These are phyloP conservation scores for Globisporangium barbulae DNA, from an alignment of 352 stramenopile species.

Conservation along the genomic window DNA sequence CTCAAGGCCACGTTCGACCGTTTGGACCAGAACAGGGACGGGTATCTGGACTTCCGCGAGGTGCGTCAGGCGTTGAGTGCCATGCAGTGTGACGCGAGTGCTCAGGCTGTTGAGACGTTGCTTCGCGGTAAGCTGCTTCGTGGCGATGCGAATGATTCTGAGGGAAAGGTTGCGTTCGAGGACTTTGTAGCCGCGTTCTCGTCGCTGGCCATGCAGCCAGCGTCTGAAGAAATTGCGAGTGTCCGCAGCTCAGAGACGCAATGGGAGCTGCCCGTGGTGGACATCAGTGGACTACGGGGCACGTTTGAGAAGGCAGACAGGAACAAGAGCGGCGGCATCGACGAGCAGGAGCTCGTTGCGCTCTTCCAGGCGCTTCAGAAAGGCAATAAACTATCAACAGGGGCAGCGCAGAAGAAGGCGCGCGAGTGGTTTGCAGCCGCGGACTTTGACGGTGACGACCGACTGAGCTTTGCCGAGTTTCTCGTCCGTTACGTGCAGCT, in stretches of 20 bases:
- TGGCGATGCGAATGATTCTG: constrained; percentile 7
- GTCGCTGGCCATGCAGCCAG: constrained; percentile 41
- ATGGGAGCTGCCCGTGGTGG: constrained; percentile 30
- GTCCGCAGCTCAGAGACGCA: background rate
- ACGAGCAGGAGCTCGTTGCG: constrained; percentile 31
- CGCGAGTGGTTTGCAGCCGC: constrained; percentile 36
- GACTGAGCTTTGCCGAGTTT: constrained; percentile 62
- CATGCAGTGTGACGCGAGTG: constrained; percentile 30
- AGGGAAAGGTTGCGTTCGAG: constrained; percentile 43
- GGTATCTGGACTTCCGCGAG: constrained; percentile 48
- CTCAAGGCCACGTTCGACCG: constrained; percentile 72
- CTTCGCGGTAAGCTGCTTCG: constrained; percentile 29
- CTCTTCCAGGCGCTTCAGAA: constrained; percentile 37
- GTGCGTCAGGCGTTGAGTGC: constrained; percentile 37
- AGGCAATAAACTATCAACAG: constrained; percentile 12
- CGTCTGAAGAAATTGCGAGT: constrained; percentile 19
- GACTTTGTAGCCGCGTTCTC: constrained; percentile 60
- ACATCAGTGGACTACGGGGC: constrained; percentile 33
- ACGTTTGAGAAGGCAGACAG: constrained; percentile 43
- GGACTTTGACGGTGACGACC: constrained; percentile 28
- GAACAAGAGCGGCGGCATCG: constrained; percentile 35
- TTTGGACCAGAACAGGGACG: constrained; percentile 56
- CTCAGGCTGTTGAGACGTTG: constrained; percentile 33
- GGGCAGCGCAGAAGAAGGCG: constrained; percentile 12
- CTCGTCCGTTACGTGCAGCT: constrained; percentile 57